A percentile compares a stretch with the other conserved stretches of the same genome.
Evolutionary conservation across 345 rosid genomes (phyloP).

Genomic region (Laguncularia racemosa): DNA sequence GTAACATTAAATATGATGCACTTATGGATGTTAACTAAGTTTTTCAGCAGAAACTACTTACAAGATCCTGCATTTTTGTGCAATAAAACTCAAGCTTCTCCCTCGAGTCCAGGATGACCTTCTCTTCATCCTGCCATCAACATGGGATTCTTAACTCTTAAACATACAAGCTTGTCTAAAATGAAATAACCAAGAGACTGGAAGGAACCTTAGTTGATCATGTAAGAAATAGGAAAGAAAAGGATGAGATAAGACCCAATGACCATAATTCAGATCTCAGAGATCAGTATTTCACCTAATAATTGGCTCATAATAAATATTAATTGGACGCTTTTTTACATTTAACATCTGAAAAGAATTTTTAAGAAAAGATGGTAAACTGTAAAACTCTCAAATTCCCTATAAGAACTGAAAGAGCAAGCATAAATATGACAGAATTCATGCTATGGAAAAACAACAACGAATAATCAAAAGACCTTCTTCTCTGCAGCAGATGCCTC

Average conservation of each 20-base stretch:
- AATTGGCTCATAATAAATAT: too few species aligned
- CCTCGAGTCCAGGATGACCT: conserved; percentile 67
- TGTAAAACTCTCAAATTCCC: too few species aligned
- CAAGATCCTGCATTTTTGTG: conserved; percentile 92
- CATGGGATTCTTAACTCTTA: conserved; percentile 8
- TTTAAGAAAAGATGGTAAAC: neutral
- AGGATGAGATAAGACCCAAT: too few species aligned
- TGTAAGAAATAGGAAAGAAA: too few species aligned
- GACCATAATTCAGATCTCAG: neutral
- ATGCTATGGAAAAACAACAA: neutral
- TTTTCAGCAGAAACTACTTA: conserved; percentile 35
- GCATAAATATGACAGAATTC: too few species aligned
- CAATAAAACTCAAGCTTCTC: conserved; percentile 95
- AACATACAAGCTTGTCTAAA: neutral
- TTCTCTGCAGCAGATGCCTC: conserved; percentile 40
- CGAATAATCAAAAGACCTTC: conserved; percentile 35
- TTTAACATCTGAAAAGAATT: neutral
- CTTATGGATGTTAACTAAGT: conserved; percentile 14
- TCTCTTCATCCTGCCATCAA: conserved; percentile 44
- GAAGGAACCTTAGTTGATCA: too few species aligned
- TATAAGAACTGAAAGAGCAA: too few species aligned
- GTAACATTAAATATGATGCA: neutral
- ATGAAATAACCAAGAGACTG: neutral
- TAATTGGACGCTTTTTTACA: neutral
- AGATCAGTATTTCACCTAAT: neutral